phyloP scores from a whole-genome alignment of 495 filamentous ascomycete species.

The Xylaria castorea region DNA sequence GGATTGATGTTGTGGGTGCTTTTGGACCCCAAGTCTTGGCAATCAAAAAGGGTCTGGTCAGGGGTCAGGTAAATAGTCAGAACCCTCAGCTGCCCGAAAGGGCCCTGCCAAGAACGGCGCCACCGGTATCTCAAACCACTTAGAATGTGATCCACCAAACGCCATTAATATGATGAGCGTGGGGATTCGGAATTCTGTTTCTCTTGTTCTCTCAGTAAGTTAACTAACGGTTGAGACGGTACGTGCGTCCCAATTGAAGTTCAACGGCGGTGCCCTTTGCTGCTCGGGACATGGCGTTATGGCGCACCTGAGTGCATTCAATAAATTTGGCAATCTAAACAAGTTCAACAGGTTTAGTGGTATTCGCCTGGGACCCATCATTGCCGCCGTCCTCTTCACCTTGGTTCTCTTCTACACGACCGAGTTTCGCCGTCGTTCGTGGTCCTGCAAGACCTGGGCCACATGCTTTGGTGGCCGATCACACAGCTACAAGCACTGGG shows the following conservation, averaged over 20 bases:
- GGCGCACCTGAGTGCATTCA: constrained; percentile 10
- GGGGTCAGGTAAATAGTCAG: not conserved
- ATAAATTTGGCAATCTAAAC: not conserved
- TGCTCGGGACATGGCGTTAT: constrained; percentile 7
- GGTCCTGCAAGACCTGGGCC: constrained; percentile 35
- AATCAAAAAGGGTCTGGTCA: not conserved
- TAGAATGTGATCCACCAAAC: not conserved
- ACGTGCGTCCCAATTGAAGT: not conserved
- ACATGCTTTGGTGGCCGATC: constrained; percentile 28
- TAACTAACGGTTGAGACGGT: not conserved
- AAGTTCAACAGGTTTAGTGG: constrained; percentile 21
- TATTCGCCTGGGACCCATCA: constrained; percentile 4
- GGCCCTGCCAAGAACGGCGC: not conserved
- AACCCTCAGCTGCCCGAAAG: not conserved
- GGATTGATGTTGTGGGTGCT: not conserved
- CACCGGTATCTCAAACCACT: not conserved
- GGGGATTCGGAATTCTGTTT: not conserved
- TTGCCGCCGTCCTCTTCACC: constrained; percentile 25
- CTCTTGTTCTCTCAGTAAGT: constrained; percentile 6
- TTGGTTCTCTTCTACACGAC: constrained; percentile 33
- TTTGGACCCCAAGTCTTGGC: constrained; percentile 8
- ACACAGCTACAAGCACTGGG: constrained; percentile 33
- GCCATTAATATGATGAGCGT: constrained; percentile 1
- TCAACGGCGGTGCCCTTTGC: not conserved
- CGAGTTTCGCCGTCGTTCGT: constrained; percentile 31